A percentile compares a stretch with the other conserved stretches of the same genome.
These are phyloP conservation scores for Mycena olivaceomarginata DNA, from an alignment of 768 basidiomycete genomes.

Conservation along the genomic window DNA sequence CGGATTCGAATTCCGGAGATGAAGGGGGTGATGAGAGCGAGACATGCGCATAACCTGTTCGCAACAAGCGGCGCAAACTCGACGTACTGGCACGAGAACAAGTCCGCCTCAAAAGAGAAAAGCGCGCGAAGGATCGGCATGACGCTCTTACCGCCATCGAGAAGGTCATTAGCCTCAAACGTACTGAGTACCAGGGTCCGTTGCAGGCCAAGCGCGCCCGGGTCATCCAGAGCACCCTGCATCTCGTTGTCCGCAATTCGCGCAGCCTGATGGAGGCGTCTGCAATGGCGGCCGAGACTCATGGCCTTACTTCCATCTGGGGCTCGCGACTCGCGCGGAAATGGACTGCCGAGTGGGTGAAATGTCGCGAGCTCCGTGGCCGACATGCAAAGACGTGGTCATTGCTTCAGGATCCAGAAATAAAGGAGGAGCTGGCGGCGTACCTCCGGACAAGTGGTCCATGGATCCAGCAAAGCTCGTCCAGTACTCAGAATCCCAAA, in stretches of 20 bases:
- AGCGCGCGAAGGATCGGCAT: neutral
- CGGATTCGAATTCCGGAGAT: neutral
- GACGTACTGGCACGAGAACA: slow-evolving; percentile 6
- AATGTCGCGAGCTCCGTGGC: neutral
- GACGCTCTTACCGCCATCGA: neutral
- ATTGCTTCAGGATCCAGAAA: slow-evolving; percentile 1
- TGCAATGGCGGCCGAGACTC: slow-evolving; percentile 33
- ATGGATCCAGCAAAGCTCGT: slow-evolving; percentile 49
- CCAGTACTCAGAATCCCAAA: slow-evolving; percentile 40
- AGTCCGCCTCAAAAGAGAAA: neutral
- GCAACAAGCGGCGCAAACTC: slow-evolving; percentile 1
- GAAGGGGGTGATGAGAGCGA: neutral
- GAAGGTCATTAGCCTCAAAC: neutral
- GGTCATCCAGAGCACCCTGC: slow-evolving; percentile 31
- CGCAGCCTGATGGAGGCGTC: slow-evolving; percentile 34
- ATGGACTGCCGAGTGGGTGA: slow-evolving; percentile 8
- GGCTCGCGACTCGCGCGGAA: slow-evolving; percentile 7
- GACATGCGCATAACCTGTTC: neutral
- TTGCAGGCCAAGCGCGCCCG: slow-evolving; percentile 18
- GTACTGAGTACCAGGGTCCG: neutral
- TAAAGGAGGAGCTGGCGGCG: neutral
- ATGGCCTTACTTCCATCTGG: slow-evolving; percentile 42
- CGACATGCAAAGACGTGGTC: neutral
- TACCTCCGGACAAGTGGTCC: slow-evolving; percentile 52
- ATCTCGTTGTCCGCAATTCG: slow-evolving; percentile 34